These are phyloP conservation scores for Boletus rufocinnamomeus DNA, from an alignment of 768 basidiomycete species.

Conservation along the genomic window DNA sequence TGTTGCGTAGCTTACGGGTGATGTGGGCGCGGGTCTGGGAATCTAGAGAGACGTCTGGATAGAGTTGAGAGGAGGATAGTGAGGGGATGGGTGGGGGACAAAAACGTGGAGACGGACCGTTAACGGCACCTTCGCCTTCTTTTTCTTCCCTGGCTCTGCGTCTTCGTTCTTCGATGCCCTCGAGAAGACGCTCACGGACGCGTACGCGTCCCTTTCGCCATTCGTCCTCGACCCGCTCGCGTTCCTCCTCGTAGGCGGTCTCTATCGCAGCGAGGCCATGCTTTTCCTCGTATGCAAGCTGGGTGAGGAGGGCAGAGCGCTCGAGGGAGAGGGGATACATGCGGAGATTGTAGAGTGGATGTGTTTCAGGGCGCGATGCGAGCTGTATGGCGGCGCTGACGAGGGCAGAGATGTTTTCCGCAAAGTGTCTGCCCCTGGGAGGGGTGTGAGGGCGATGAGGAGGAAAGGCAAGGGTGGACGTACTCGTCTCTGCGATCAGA, in stretches of 20 bases:
- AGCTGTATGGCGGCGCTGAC: conserved; percentile 61
- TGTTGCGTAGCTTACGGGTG: conserved; percentile 83
- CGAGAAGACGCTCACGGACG: conserved; percentile 74
- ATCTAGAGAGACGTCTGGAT: conserved; percentile 71
- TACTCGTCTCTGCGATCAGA: conserved; percentile 77
- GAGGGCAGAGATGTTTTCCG: conserved; percentile 63
- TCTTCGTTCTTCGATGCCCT: conserved; percentile 83
- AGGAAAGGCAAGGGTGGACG: conserved; percentile 27
- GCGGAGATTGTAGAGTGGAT: conserved; percentile 66
- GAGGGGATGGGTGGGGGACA: conserved; percentile 4
- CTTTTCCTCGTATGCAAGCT: conserved; percentile 66
- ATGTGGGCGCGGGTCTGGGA: conserved; percentile 77
- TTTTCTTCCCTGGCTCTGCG: conserved; percentile 83
- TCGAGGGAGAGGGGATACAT: conserved; percentile 74
- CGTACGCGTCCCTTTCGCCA: conserved; percentile 74
- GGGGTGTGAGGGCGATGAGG: conserved; percentile 16
- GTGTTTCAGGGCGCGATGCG: conserved; percentile 65
- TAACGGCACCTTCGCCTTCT: conserved; percentile 80
- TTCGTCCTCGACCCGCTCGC: conserved; percentile 79
- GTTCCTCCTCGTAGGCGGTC: conserved; percentile 76
- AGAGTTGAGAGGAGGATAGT: background rate
- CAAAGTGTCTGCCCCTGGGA: conserved; percentile 58
- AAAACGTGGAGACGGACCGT: conserved; percentile 45
- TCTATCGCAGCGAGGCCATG: conserved; percentile 67
- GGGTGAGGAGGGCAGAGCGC: conserved; percentile 71